Evolutionary conservation across 139 green algal species (phyloP), one percentile per base, ranked within the genome.

Genomic region (Coelastrella sp.): DNA sequence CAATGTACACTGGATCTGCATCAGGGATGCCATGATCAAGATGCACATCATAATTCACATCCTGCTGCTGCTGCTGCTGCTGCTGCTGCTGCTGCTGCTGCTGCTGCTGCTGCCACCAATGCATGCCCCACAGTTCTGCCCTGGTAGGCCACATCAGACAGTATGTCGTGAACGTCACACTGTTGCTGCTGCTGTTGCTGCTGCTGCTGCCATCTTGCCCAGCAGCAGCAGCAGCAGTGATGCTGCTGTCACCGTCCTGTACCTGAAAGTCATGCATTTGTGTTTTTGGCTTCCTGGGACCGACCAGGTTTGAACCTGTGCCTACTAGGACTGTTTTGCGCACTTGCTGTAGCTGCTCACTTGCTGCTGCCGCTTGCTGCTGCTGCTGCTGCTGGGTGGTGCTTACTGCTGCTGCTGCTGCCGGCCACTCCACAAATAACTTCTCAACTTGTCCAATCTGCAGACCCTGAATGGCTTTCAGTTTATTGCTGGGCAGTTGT

Each of bases 381-480:
- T 56, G 17, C 27, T 68, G 22, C 72, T 78, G 72, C 72, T 65
- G 58, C 57, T 49, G 73, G 10, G 8, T 8, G 68, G 20, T 60
- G 12, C 58, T 49, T 27, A 25, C 89, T 27, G 72, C 27, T 89
- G 59, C 15, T 68, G 58, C 82, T 88, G 73, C 72, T 56, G 72
- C 57, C 15, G 68, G 80, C 65, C 88, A 94, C 78, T 95, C 92
- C 4, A 95, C 58, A 85, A 95, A 95, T n/a, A 95, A 24, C 66
- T 95, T 95, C 24, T 95, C 92, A 5, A 92, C 91, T 11, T 92
- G 85, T 4, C 93, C 93, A 65, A 95, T 93, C 57, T 91, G 84
- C 58, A 95, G 70, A 7, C 78, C 63, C 19, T 57, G 17, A 12
- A 95, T 88, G 8, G 92, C 93, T 17, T 72, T 60, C 82, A 78